Evolutionary conservation across 108 stramenopile genomes (phyloP), one percentile per base, ranked within the genome.

Genomic region (Mediolabrus comicus): DNA sequence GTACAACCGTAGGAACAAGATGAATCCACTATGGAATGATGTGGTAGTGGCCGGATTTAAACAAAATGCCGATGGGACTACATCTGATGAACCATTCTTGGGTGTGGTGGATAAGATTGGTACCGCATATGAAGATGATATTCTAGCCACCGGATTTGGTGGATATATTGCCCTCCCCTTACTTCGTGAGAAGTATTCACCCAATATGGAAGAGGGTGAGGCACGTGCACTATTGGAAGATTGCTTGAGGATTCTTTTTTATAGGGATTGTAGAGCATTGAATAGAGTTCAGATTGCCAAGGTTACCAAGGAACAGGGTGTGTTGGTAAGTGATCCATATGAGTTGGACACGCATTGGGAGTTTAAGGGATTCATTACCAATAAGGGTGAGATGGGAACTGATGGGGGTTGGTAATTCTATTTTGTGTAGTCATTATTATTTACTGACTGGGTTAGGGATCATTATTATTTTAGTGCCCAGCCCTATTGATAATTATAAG

Each of bases 11-110:
- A 83, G 94, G 22, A 92, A 92, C 68, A 96, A 97, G 66, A 89
- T 97, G 82, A 97, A 99, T 82, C 99, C 99, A n/a, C 84, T 95
- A 46, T 99, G 99, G 99, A 99, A 98, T 80, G 87, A 95, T 65
- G 60, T 99, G 13, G 83, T 98, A 17, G 88, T 98, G 29, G 97
- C 95, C 0, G 97, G 97, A 16, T 87, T 62, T 36, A 69, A 89
- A 19, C 68, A 72, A 28, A 70, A 84, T 25, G 64, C 56, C 25
- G 74, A 63, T 77, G 69, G 66, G 39, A 56, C 72, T 9, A 71
- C 54, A 14, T 65, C 39, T 28, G 77, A 64, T 25, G 52, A 80
- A 17, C 75, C 95, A 17, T 97, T 98, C 71, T 90, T 99, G 62
- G 99, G 99, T 4, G 83, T 80, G 33, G 91, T 98, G 12, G 98